A percentile compares a stretch with the other conserved stretches of the same genome.
Conservation (phyloP, 169 alveolate species). For the Theileria parva region DNA sequence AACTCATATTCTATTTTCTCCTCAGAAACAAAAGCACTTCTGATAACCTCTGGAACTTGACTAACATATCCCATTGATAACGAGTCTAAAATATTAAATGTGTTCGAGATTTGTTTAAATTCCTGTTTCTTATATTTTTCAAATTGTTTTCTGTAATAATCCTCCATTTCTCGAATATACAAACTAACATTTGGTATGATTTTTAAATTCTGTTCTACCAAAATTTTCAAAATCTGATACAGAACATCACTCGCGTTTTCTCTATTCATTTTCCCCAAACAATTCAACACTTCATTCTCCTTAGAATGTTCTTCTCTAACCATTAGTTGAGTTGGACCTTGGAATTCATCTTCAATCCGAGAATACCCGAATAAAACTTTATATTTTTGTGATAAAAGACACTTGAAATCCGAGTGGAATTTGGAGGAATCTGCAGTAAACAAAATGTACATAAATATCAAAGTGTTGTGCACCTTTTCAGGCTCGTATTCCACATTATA, state of each 20-base stretch:
- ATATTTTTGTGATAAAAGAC: neutral
- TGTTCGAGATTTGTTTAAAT: neutral
- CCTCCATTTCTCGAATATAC: neutral
- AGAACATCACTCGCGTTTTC: neutral
- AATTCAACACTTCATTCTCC: neutral
- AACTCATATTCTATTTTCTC: neutral
- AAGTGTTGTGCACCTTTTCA: neutral
- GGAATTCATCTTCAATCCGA: neutral
- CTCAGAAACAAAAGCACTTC: neutral
- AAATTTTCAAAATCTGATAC: neutral
- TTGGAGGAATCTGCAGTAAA: neutral
- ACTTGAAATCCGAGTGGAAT: neutral
- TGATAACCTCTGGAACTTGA: neutral
- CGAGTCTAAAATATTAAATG: constrained; percentile 5
- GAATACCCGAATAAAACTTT: neutral
- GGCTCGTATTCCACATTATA: neutral
- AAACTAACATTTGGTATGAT: neutral
- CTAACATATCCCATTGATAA: constrained; percentile 2
- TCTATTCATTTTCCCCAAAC: neutral
- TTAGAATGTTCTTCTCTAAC: neutral
- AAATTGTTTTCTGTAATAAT: neutral
- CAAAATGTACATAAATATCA: neutral
- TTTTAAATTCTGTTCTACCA: neutral
- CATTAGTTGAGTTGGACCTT: no score
- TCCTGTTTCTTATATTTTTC: neutral